Conservation (phyloP, 1,284 basidiomycete species). For the Tetrapyrgos nigripes region DNA sequence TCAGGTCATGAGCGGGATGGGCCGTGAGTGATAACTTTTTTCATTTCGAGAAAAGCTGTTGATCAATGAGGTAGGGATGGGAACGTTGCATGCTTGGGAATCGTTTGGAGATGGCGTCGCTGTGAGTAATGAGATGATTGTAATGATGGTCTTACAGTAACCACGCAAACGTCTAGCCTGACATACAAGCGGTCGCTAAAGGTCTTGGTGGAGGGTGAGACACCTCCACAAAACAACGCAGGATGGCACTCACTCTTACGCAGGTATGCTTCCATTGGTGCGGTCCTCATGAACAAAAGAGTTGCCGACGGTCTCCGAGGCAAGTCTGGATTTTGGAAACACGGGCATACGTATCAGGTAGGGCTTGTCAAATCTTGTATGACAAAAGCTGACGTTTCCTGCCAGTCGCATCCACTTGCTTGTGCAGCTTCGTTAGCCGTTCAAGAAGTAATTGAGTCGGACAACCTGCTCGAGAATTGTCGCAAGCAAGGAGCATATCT, state of each 20-base stretch:
- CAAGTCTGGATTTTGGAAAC: conserved; percentile 75
- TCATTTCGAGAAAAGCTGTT: not conserved
- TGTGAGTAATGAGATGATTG: conserved; percentile 30
- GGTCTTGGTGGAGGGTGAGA: conserved; percentile 84
- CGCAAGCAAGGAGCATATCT: conserved; percentile 69
- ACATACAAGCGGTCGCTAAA: conserved; percentile 87
- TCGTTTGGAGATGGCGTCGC: conserved; percentile 75
- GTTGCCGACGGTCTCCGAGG: conserved; percentile 74
- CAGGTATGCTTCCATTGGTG: conserved; percentile 86
- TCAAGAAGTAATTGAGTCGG: conserved; percentile 71
- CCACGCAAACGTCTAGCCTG: conserved; percentile 50
- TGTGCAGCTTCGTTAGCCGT: conserved; percentile 84
- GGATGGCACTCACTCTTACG: conserved; percentile 13
- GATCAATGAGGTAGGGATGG: conserved; percentile 63
- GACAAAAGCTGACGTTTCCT: not conserved
- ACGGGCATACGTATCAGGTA: conserved; percentile 89
- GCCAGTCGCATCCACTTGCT: conserved; percentile 68
- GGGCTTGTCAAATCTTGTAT: not conserved
- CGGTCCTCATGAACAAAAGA: conserved; percentile 74
- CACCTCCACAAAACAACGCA: not conserved
- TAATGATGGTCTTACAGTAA: not conserved
- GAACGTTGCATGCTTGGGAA: conserved; percentile 87
- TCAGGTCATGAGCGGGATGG: conserved; percentile 83
- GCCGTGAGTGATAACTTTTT: conserved; percentile 55
- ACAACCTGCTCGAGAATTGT: conserved; percentile 74